These are phyloP conservation scores for Salvia miltiorrhiza DNA, from an alignment of 257 asterid genomes.

Conservation along the genomic window DNA sequence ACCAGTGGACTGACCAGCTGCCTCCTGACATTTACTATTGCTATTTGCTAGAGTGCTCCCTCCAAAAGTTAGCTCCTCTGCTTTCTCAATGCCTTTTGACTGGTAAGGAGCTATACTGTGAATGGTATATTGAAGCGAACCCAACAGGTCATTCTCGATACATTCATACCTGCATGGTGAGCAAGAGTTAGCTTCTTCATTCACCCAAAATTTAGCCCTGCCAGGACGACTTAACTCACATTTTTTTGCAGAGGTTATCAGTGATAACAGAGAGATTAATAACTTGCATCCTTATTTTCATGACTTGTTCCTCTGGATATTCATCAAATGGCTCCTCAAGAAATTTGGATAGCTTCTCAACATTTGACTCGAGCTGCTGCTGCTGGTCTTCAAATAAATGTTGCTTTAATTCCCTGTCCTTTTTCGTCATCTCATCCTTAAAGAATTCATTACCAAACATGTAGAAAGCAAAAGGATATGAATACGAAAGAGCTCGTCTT, in stretches of 20 bases:
- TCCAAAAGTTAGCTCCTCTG: slow-evolving; percentile 55
- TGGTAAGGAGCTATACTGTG: slow-evolving; percentile 87
- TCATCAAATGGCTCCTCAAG: slow-evolving; percentile 82
- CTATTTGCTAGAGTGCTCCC: slow-evolving; percentile 36
- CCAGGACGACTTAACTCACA: slow-evolving; percentile 43
- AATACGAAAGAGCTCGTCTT: slow-evolving; percentile 80
- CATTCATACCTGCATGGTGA: slow-evolving; percentile 83
- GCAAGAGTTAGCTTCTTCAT: slow-evolving; percentile 26
- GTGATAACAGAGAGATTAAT: slow-evolving; percentile 65
- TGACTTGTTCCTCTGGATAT: slow-evolving; percentile 44
- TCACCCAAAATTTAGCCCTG: neutral
- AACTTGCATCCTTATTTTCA: slow-evolving; percentile 71
- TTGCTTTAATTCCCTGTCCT: slow-evolving; percentile 65
- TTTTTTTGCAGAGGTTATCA: slow-evolving; percentile 81
- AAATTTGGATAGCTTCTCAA: slow-evolving; percentile 80
- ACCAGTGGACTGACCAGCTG: slow-evolving; percentile 56
- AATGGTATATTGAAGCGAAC: slow-evolving; percentile 59
- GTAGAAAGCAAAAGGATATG: slow-evolving; percentile 93
- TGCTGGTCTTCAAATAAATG: slow-evolving; percentile 96
- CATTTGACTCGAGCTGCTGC: slow-evolving; percentile 92
- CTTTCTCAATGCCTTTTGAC: slow-evolving; percentile 91
- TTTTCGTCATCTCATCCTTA: slow-evolving; percentile 71
- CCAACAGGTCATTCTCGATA: slow-evolving; percentile 84
- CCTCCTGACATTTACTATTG: slow-evolving; percentile 31
- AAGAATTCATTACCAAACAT: slow-evolving; percentile 92